Evolutionary conservation across 352 stramenopile genomes (phyloP), one percentile per base, ranked within the genome.

Genomic region (Phytopythium vexans): DNA sequence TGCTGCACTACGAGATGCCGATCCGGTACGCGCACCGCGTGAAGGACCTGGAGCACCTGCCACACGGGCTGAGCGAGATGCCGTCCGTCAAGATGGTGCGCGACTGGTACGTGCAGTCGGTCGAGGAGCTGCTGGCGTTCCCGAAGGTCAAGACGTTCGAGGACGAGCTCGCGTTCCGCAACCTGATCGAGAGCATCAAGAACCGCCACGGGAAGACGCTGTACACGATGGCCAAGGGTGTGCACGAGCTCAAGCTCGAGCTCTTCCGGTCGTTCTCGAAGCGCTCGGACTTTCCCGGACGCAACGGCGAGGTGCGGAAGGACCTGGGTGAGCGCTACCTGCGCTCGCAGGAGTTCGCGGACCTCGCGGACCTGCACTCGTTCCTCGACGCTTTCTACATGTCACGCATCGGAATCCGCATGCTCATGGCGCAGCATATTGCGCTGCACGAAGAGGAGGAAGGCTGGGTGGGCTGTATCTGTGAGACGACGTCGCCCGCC

Each of bases 301-400:
- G 33, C 2, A 12, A 43, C 5, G 35, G 16, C 3, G 64, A 54
- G 21, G 40, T 70, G 41, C 67, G 59, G 12, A 77, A 86, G 56
- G 77, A 88, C 51, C 52, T 90, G 6, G 77, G 79, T 4, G 70
- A 89, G 48, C 63, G 80, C 12, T 92, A 90, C 64, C 52, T 92
- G 27, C 58, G 74, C 52, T 92, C 82, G 27, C 72, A 90, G 42
- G 81, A 92, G 59, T 92, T 95, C 52, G 81, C 86, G 3, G 86
- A 98, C 41, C 81, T 98, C 58, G 82, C 89, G 38, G 88, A 97
- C 58, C 89, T 98, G 43, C 97, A 99, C 60, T 92, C 91, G 15
- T 99, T 99, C 69, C 74, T 99, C 52, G 97, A 99, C 72, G 82
- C 91, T 9, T 99, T 99, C 70, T 99, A 99, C 71, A 98, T 99